Conservation (phyloP, 2,329 filamentous ascomycete genomes). For the Arachnomyces sp. region DNA sequence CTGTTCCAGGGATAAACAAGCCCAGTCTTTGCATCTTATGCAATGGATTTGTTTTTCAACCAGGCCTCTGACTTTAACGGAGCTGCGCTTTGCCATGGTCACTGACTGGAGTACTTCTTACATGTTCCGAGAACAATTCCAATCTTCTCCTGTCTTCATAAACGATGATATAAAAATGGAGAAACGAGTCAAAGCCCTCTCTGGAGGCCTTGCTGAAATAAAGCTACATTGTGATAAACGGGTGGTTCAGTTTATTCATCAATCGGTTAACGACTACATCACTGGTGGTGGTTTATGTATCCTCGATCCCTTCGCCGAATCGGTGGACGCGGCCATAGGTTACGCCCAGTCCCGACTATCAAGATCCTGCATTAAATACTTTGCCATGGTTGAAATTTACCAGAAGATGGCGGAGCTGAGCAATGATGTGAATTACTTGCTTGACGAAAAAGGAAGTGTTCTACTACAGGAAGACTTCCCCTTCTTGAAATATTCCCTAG, state of each 20-base stretch:
- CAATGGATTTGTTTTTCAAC: constrained; percentile 18
- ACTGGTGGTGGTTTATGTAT: background rate
- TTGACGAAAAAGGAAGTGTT: too few relatives aligned
- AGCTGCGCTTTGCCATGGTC: constrained; percentile 15
- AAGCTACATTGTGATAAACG: background rate
- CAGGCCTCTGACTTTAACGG: constrained; percentile 12
- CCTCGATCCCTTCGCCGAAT: background rate
- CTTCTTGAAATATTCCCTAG: too few relatives aligned
- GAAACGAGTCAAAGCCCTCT: background rate
- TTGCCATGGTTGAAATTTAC: constrained; percentile 21
- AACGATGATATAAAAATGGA: constrained; percentile 1
- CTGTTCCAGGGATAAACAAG: background rate
- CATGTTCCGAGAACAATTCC: background rate
- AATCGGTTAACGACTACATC: constrained; percentile 12
- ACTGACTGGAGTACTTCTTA: constrained; percentile 4
- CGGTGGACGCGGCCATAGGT: background rate
- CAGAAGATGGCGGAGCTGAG: background rate
- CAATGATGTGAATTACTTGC: too few relatives aligned
- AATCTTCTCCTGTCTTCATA: background rate
- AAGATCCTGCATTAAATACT: constrained; percentile 3
- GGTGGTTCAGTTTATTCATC: constrained; percentile 14
- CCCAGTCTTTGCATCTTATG: constrained; percentile 12
- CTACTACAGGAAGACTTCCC: too few relatives aligned
- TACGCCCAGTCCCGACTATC: background rate
- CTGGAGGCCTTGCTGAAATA: constrained; percentile 2